Evolutionary conservation across 345 rosid species (phyloP).

Genomic region (Balakata baccata): DNA sequence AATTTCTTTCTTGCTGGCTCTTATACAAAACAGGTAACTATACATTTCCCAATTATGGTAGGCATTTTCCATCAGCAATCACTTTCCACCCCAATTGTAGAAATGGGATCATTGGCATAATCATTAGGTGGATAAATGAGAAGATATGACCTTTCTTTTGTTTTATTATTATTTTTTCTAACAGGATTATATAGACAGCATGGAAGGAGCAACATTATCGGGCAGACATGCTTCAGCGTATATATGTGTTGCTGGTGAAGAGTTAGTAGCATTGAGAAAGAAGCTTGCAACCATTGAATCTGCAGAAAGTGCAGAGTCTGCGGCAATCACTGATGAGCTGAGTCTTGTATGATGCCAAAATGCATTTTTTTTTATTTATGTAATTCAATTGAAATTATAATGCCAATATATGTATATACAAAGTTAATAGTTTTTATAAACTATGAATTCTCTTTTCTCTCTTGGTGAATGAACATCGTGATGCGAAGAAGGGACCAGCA

Average conservation of each 20-base stretch:
- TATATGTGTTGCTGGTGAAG: conserved; percentile 80
- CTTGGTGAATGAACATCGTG: too few species aligned
- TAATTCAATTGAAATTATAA: conserved; percentile 1
- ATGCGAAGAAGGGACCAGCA: too few species aligned
- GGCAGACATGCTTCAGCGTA: conserved; percentile 94
- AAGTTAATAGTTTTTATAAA: too few species aligned
- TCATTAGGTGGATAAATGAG: too few species aligned
- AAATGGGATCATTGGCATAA: too few species aligned
- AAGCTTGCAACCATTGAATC: conserved; percentile 40
- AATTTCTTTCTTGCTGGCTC: conserved; percentile 97
- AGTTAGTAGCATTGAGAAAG: conserved; percentile 62
- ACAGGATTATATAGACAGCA: conserved; percentile 97
- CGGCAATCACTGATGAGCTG: conserved; percentile 52
- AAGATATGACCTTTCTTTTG: too few species aligned
- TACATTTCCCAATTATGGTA: too few species aligned
- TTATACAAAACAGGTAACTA: conserved; percentile 80
- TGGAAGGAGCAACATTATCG: conserved; percentile 95
- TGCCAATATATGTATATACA: background rate
- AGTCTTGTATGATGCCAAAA: conserved; percentile 45
- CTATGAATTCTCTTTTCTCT: too few species aligned
- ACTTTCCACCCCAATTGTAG: too few species aligned
- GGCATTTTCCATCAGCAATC: too few species aligned
- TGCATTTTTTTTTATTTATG: background rate
- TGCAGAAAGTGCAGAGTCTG: conserved; percentile 22
- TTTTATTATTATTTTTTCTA: too few species aligned